Evolutionary conservation across 2,329 filamentous ascomycete genomes (phyloP).

Genomic region (Ophiostoma himal-ulmi): DNA sequence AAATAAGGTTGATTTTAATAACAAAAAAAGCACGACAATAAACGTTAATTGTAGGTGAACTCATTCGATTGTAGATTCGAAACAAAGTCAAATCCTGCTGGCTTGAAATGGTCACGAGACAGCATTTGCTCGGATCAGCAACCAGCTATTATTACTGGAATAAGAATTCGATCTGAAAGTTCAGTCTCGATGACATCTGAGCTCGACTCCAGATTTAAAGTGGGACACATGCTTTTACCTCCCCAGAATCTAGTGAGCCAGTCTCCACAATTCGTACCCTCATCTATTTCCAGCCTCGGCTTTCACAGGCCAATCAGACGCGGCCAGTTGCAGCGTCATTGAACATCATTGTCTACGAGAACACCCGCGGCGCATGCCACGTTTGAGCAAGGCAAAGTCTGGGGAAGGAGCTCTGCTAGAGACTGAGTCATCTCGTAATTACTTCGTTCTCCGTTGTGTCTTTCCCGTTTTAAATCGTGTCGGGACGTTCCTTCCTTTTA

Average conservation of each 20-base stretch:
- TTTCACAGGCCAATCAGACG: constrained; percentile 22
- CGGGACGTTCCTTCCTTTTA: background rate
- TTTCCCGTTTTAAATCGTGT: background rate
- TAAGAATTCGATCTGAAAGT: background rate
- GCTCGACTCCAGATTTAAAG: background rate
- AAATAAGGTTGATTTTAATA: too few relatives aligned
- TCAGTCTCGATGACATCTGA: background rate
- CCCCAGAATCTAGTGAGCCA: constrained; percentile 1
- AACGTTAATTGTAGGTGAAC: too few relatives aligned
- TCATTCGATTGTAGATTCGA: too few relatives aligned
- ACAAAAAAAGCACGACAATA: too few relatives aligned
- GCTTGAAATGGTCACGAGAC: too few relatives aligned
- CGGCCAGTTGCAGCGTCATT: background rate
- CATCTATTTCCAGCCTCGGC: constrained; percentile 23
- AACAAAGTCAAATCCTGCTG: too few relatives aligned
- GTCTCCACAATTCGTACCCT: background rate
- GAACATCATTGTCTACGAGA: constrained; percentile 9
- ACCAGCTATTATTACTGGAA: background rate
- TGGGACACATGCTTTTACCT: background rate
- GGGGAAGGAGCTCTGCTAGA: background rate
- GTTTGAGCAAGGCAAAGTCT: background rate
- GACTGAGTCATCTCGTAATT: constrained; percentile 21
- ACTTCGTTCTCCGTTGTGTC: constrained; percentile 19
- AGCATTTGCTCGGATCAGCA: background rate
- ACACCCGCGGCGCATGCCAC: constrained; percentile 15